These are phyloP conservation scores for Haplographium delicatum DNA, from an alignment of 495 filamentous ascomycete species.

Conservation along the genomic window DNA sequence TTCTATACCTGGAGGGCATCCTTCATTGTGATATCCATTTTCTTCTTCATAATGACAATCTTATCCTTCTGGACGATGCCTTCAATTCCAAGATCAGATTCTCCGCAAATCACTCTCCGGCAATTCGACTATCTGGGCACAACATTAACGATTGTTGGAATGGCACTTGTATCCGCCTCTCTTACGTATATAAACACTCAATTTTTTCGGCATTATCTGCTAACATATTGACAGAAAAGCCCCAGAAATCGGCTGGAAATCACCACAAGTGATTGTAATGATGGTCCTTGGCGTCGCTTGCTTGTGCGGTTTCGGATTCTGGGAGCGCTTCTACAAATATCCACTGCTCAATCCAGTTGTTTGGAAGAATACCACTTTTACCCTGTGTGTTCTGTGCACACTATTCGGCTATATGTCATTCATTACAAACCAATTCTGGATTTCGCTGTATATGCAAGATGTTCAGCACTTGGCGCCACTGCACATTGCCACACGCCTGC, in stretches of 20 bases:
- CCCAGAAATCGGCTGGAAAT: slow-evolving; percentile 47
- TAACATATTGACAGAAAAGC: slow-evolving; percentile 21
- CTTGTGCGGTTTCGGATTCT: slow-evolving; percentile 46
- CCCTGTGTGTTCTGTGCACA: slow-evolving; percentile 31
- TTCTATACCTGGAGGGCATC: slow-evolving; percentile 53
- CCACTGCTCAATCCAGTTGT: slow-evolving; percentile 32
- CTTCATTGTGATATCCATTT: slow-evolving; percentile 51
- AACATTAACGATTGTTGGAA: slow-evolving; percentile 28
- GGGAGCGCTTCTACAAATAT: slow-evolving; percentile 39
- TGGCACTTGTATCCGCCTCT: slow-evolving; percentile 29
- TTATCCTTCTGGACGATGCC: slow-evolving; percentile 49
- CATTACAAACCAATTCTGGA: slow-evolving; percentile 35
- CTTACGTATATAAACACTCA: slow-evolving; percentile 27
- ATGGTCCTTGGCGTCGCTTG: slow-evolving; percentile 48
- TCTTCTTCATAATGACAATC: slow-evolving; percentile 47
- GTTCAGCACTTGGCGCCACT: slow-evolving; percentile 28
- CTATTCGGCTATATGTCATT: slow-evolving; percentile 33
- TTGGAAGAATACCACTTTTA: slow-evolving; percentile 31
- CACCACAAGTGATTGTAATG: slow-evolving; percentile 50
- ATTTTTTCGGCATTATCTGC: neutral
- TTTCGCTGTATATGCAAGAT: slow-evolving; percentile 35
- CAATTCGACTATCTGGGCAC: slow-evolving; percentile 33
- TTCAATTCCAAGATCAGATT: slow-evolving; percentile 44
- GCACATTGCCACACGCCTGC: slow-evolving; percentile 28
- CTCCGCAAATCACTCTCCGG: slow-evolving; percentile 25